Base-by-base conservation (phyloP, 1,139 yeast species). In the Debaryomycetaceae sp. region DNA sequence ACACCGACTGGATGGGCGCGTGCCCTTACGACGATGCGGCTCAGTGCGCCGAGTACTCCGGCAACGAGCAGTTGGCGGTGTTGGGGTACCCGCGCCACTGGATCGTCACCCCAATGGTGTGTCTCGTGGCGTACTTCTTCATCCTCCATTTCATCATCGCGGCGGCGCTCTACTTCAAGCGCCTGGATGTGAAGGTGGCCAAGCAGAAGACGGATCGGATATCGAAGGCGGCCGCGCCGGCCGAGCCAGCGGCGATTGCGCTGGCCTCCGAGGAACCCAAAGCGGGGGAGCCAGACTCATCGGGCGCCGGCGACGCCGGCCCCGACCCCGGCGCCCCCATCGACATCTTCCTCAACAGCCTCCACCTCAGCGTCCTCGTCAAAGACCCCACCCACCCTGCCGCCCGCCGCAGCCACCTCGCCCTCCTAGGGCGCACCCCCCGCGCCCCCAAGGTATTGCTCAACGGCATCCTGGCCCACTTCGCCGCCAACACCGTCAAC, bases 81-180 rank as follows among this genome's bases (percentile, higher is more conserved):
- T 57, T 81, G 23, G 94, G 93, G 0, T 82, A 71, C 39, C 76
- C 79, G 13, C 42, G 53, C 20, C 59, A 72, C 37, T 85, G 95
- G 94, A 57, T 70, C n/a, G 68, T 71, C 1, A 69, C 74, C 11
- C 93, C 95, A 0, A 61, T 80, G 13, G 71, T 79, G 18, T 75
- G 78, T 5, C 55, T 77, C 28, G 49, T 80, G 3, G 78, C 75
- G 3, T 82, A 83, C 78, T 58, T 68, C 5, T 38, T 80, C 14
- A 82, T 78, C 0, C 75, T 75, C 40, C 71, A 73, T 38, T 3
- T 68, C 0, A 40, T 68, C 5, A 71, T 86, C 1, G 69, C 65
- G 5, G 13, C 71, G 1, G 57, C 72, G 1, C 53, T 81, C 18
- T 53, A 60, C 19, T 52, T 64, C 34, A 61, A 68, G 31, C 72